A percentile compares a stretch with the other conserved stretches of the same genome.
phyloP scores from a whole-genome alignment of 129 eudicot species.

The Tanacetum coccineum region DNA sequence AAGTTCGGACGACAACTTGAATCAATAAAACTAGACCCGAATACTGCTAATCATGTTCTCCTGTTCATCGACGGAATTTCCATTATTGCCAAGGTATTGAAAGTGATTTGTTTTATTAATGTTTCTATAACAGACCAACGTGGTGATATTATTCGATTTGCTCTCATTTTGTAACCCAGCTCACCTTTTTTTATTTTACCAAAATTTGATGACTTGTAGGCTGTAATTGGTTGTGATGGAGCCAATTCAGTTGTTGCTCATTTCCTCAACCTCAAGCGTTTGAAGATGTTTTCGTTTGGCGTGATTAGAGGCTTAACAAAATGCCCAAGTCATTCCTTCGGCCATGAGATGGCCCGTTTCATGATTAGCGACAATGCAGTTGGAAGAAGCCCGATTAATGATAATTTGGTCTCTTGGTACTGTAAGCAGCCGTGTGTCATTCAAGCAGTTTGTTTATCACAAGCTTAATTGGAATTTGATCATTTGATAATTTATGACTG shows the following conservation, averaged over 20 bases:
- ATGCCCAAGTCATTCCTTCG: slow-evolving; percentile 48
- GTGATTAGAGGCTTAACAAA: slow-evolving; percentile 51
- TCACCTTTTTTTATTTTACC: too few species aligned
- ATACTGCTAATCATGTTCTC: slow-evolving; percentile 36
- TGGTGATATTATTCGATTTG: too few species aligned
- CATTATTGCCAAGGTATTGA: slow-evolving; percentile 47
- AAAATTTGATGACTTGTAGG: slow-evolving; percentile 26
- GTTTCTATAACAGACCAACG: too few species aligned
- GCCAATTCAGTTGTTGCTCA: slow-evolving; percentile 42
- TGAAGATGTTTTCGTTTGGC: slow-evolving; percentile 26
- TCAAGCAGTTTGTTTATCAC: too few species aligned
- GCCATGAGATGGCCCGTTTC: slow-evolving; percentile 35
- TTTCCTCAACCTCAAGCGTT: slow-evolving; percentile 41
- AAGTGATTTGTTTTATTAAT: too few species aligned
- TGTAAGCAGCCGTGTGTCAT: slow-evolving; percentile 5
- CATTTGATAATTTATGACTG: too few species aligned
- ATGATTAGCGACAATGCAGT: slow-evolving; percentile 21
- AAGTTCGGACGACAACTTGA: slow-evolving; percentile 47
- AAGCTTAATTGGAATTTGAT: too few species aligned
- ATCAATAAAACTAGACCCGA: slow-evolving; percentile 35
- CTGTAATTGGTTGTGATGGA: slow-evolving; percentile 64
- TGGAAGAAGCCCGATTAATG: slow-evolving; percentile 49
- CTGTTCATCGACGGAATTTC: slow-evolving; percentile 43
- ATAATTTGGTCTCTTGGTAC: slow-evolving; percentile 59
- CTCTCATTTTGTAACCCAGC: too few species aligned